A percentile compares a stretch with the other conserved stretches of the same genome.
phyloP scores from a whole-genome alignment of 352 stramenopile species.

The Stramenopiles sp. region DNA sequence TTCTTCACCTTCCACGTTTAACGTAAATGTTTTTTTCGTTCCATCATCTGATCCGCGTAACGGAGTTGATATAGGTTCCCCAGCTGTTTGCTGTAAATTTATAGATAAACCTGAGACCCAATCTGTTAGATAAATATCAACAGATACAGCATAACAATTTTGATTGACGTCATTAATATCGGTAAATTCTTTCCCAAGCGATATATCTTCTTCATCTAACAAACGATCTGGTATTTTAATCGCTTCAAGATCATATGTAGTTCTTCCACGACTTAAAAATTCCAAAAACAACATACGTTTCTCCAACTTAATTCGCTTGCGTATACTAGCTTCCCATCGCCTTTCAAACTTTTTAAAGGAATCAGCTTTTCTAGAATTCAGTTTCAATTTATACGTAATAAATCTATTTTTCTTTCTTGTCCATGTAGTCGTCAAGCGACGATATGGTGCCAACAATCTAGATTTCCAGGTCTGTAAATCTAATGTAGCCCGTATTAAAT shows the following conservation, averaged over 20 bases:
- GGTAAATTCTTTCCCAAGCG: background rate
- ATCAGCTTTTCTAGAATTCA: background rate
- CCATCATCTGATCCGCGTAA: background rate
- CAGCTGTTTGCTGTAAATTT: background rate
- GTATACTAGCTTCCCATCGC: background rate
- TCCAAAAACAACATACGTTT: background rate
- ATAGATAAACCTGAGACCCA: background rate
- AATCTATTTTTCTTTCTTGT: background rate
- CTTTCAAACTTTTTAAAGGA: background rate
- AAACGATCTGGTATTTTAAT: background rate
- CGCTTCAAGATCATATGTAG: background rate
- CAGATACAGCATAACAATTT: background rate
- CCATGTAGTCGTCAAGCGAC: background rate
- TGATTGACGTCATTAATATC: background rate
- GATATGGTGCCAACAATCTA: background rate
- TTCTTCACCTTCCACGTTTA: background rate
- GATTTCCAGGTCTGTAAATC: background rate
- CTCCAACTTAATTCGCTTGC: background rate
- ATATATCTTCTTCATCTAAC: background rate
- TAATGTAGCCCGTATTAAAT: background rate
- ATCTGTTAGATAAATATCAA: background rate
- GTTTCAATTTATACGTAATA: slow-evolving; percentile 1
- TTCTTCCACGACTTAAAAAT: background rate
- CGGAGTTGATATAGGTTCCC: background rate
- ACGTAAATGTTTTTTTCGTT: background rate